Evolutionary conservation across 495 filamentous ascomycete species (phyloP).

Genomic region (Achaetomiella virescens): DNA sequence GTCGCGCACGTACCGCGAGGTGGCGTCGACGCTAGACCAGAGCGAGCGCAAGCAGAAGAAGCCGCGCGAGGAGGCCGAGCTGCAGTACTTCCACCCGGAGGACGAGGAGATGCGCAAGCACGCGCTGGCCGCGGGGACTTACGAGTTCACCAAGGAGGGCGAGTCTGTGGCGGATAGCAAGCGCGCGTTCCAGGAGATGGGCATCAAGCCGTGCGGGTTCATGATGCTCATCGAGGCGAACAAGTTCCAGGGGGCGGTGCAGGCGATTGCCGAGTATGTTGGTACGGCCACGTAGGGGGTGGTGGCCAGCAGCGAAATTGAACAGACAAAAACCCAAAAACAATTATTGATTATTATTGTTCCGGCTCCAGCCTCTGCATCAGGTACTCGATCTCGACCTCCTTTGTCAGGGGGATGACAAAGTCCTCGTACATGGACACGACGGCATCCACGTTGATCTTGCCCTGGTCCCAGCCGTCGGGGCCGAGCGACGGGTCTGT

Average conservation of each 20-base stretch:
- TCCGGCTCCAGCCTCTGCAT: conserved; percentile 73
- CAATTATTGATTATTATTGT: conserved; percentile 12
- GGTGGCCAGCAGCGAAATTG: conserved; percentile 1
- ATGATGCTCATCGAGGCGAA: conserved; percentile 70
- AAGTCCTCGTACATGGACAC: conserved; percentile 92
- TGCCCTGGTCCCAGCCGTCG: conserved; percentile 37
- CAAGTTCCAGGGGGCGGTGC: conserved; percentile 61
- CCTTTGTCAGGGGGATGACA: conserved; percentile 94
- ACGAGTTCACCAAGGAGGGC: conserved; percentile 71
- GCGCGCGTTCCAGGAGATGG: conserved; percentile 87
- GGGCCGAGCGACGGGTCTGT: conserved; percentile 60
- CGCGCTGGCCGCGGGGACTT: conserved; percentile 57
- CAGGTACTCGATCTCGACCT: conserved; percentile 95
- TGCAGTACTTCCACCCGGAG: conserved; percentile 94
- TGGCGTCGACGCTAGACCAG: conserved; percentile 71
- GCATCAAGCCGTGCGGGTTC: conserved; percentile 74
- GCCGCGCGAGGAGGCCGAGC: conserved; percentile 51
- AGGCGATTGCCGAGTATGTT: conserved; percentile 66
- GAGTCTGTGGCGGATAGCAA: conserved; percentile 83
- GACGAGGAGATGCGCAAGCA: conserved; percentile 82
- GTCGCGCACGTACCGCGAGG: conserved; percentile 84
- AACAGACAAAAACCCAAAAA: conserved; percentile 12
- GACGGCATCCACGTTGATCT: conserved; percentile 91
- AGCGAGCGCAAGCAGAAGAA: conserved; percentile 68
- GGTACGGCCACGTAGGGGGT: conserved; percentile 36